Percentiles rank a stretch among this genome's conserved stretches.
Evolutionary conservation across 768 basidiomycete genomes (phyloP).

Genomic region (Termitomyces sp.): DNA sequence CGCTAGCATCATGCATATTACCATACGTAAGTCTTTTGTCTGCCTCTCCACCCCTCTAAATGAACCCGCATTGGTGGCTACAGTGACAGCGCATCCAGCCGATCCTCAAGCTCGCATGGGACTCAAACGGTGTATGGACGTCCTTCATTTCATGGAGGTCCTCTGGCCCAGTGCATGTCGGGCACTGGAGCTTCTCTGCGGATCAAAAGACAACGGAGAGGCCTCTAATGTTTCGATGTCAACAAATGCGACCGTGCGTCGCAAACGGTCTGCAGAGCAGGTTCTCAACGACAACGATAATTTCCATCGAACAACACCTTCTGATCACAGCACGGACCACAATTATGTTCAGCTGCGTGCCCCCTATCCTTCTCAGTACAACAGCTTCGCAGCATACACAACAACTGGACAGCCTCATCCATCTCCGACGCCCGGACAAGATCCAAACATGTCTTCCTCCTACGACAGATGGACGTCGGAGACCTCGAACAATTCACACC

Average conservation of each 20-base stretch:
- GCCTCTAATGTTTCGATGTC: slow-evolving; percentile 16
- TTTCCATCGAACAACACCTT: background rate
- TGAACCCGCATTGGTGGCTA: background rate
- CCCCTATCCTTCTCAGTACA: slow-evolving; percentile 11
- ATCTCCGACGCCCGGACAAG: background rate
- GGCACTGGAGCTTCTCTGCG: slow-evolving; percentile 65
- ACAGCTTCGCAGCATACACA: slow-evolving; percentile 6
- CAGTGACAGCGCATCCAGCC: slow-evolving; percentile 57
- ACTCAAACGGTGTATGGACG: slow-evolving; percentile 60
- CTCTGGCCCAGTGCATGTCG: slow-evolving; percentile 77
- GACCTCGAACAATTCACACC: slow-evolving; percentile 13
- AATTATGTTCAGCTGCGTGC: slow-evolving; percentile 16
- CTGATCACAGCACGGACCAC: background rate
- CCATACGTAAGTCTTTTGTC: slow-evolving; percentile 46
- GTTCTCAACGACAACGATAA: slow-evolving; percentile 28
- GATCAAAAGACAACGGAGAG: slow-evolving; percentile 41
- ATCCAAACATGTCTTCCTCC: slow-evolving; percentile 7
- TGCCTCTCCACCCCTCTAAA: background rate
- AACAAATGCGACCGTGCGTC: slow-evolving; percentile 26
- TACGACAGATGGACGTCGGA: slow-evolving; percentile 44
- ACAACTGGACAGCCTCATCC: slow-evolving; percentile 2
- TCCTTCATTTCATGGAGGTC: slow-evolving; percentile 56
- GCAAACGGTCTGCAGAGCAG: slow-evolving; percentile 59
- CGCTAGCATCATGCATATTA: slow-evolving; percentile 75
- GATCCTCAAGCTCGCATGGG: slow-evolving; percentile 69